Base-by-base conservation (phyloP, 2,329 filamentous ascomycete species). In the Penicillium crustosum region DNA sequence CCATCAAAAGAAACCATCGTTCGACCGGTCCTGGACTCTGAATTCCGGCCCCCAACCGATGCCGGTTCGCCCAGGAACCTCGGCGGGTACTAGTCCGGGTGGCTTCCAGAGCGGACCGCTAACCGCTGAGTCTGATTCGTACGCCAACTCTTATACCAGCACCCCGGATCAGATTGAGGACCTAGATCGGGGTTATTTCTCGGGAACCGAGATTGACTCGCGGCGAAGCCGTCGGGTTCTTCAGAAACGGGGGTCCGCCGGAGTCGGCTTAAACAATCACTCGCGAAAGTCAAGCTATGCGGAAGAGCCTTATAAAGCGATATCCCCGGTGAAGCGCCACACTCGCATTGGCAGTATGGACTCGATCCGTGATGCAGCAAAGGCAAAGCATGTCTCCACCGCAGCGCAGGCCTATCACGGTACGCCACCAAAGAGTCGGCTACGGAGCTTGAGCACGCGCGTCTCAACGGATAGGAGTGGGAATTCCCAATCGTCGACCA, bases 181-280 rank as follows among this genome's bases (percentile, higher is more conserved):
- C 60, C 74, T 91, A 17, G 94, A 97, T 68, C 85, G 91, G 36
- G 93, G 93, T 25, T 97, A 97, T 74, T 96, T 97, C 70, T 97
- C 93, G 8, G 91, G 93, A 3, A 89, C 89, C 17, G 93, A 97
- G 68, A 81, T 87, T 12, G 92, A 97, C 62, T 84, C 84, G 43
- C 86, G 89, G 57, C 86, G 85, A 66, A 76, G 72, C 50, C 85
- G 90, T 45, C 95, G 91, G 70, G 81, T 94, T 47, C 79, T 97
- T 63, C 91, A 90, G 74, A 95, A 94, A 77, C 87, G 90, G 36
- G 72, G 73, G 42, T 76, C 75, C 61, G 75, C 62, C 6, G 63
- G 66, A 44, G 70, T 70, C 35, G 75, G 73, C 47, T 60, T 78
- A 38, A 79, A 33, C 41, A 45, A 76, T 61, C 85, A 91, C 73